Evolutionary conservation across 164 flowering plant species (phyloP).

Genomic region (Litsea cubeba): DNA sequence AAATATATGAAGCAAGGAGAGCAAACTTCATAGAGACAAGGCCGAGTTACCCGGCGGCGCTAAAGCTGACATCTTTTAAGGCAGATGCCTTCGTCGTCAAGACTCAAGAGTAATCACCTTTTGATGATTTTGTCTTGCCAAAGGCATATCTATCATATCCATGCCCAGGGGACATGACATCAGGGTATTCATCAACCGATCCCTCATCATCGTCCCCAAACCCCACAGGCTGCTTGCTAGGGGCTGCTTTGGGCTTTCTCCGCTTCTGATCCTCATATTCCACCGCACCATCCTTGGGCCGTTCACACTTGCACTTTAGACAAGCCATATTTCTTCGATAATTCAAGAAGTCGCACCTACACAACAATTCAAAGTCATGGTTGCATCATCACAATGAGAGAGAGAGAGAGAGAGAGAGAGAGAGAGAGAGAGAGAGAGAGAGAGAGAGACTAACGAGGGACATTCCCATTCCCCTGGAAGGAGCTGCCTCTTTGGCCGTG

Average conservation of each 20-base stretch:
- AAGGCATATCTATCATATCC: background rate
- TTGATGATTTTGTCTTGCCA: background rate
- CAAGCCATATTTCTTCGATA: slow-evolving; percentile 53
- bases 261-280: slow-evolving; percentile 43
- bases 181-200: background rate
- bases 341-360: slow-evolving; percentile 78
- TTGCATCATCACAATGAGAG: background rate
- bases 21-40: too few relatives aligned
- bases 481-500: slow-evolving; percentile 58
- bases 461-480: slow-evolving; percentile 92
- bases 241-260: slow-evolving; percentile 23
- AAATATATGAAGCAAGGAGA: too few relatives aligned
- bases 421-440: background rate
- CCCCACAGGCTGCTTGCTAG: background rate
- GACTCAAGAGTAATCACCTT: background rate
- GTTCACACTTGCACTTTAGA: slow-evolving; percentile 53
- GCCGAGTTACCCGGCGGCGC: background rate
- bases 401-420: background rate
- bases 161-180: background rate
- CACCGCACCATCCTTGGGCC: slow-evolving; percentile 31
- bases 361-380: background rate
- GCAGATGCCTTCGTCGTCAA: background rate
- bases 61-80: background rate
- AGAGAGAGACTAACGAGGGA: slow-evolving; percentile 51
- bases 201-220: background rate